A percentile compares a stretch with the other conserved stretches of the same genome.
Evolutionary conservation across 345 rosid species (phyloP).

Genomic region (Hibiscus trionum): DNA sequence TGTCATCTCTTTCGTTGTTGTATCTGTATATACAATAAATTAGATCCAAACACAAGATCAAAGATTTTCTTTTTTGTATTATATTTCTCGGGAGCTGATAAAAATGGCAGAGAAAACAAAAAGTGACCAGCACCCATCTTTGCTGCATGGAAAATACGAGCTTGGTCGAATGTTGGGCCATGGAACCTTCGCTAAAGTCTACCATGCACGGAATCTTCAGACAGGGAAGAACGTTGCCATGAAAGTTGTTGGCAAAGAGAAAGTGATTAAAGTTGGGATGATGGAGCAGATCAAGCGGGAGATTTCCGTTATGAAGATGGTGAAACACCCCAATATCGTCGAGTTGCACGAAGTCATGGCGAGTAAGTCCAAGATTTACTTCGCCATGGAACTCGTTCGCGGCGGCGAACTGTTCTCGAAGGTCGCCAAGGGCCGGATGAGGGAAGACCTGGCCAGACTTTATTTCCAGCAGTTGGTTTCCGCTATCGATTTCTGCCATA

Average conservation of each 20-base stretch:
- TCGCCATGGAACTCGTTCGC: no score
- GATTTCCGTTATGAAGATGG: no score
- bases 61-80: not conserved
- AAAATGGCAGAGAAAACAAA: slow-evolving; percentile 18
- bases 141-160: slow-evolving; percentile 83
- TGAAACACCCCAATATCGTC: no score
- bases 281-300: not conserved
- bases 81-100: not conserved
- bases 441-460: no score
- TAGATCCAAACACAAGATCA: not conserved
- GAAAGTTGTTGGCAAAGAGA: not conserved
- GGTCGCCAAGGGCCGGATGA: no score
- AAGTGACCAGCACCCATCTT: slow-evolving; percentile 17
- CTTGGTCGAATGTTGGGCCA: slow-evolving; percentile 74
- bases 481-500: no score
- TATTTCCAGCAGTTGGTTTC: no score
- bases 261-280: not conserved
- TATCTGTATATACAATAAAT: not conserved
- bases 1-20: not conserved
- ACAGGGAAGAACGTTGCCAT: not conserved
- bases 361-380: no score
- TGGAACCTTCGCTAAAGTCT: slow-evolving; percentile 86
- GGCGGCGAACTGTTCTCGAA: no score
- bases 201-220: slow-evolving; percentile 30
- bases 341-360: no score